Percentiles rank a stretch among this genome's conserved stretches.
phyloP scores from a whole-genome alignment of 2,329 filamentous ascomycete species.

The Trichophaea hybrida region DNA sequence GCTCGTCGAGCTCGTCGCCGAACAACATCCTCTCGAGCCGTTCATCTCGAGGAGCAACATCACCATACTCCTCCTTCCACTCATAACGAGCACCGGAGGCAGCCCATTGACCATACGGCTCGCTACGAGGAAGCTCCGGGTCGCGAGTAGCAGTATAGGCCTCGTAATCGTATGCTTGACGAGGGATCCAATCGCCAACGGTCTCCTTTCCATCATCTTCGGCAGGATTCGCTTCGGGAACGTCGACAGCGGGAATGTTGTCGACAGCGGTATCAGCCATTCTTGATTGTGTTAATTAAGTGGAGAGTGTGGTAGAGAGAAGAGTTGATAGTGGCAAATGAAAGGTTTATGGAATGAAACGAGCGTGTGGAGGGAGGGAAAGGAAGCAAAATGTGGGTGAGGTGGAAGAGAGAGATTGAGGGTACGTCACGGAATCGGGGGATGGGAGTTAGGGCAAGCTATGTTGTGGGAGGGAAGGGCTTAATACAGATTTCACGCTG shows the following conservation, averaged over 20 bases:
- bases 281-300: background rate
- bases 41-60: constrained; percentile 58
- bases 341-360: background rate
- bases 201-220: background rate
- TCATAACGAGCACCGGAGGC: constrained; percentile 53
- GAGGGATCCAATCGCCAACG: constrained; percentile 4
- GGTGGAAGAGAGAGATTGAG: too few relatives aligned
- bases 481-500: too few relatives aligned
- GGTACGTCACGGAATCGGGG: too few relatives aligned
- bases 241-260: background rate
- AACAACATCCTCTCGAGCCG: constrained; percentile 68
- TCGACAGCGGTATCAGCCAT: background rate
- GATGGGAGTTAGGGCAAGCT: too few relatives aligned
- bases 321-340: background rate
- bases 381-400: background rate
- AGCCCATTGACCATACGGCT: constrained; percentile 19
- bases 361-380: background rate
- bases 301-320: background rate
- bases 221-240: background rate
- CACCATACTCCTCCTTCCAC: constrained; percentile 74
- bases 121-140: constrained; percentile 13
- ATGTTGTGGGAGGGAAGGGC: too few relatives aligned
- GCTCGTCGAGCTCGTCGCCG: constrained; percentile 46
- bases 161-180: constrained; percentile 19
- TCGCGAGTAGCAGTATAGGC: constrained; percentile 14